A percentile compares a stretch with the other conserved stretches of the same genome.
Conservation (phyloP, 192 early-diverging fungal species). For the Helicostylum pulchrum region DNA sequence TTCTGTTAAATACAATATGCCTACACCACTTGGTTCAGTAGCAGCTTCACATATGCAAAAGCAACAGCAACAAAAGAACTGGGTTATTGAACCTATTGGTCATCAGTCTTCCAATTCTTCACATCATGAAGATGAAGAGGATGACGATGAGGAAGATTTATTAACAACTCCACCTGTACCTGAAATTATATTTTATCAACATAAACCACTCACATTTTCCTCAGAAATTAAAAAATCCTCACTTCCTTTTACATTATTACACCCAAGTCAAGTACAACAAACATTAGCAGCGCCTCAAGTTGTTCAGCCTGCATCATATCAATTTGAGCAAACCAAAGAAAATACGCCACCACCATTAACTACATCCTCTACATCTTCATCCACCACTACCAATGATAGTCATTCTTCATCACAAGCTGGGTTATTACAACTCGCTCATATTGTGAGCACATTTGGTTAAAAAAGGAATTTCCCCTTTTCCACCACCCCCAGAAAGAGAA, state of each 20-base stretch:
- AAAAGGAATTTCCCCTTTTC: neutral
- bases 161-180: neutral
- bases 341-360: neutral
- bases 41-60: neutral
- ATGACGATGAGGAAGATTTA: neutral
- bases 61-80: neutral
- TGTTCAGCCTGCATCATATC: neutral
- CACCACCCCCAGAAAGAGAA: too few species aligned
- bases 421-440: conserved; percentile 26
- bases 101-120: neutral
- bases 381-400: neutral
- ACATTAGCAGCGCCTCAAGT: neutral
- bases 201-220: conserved; percentile 15
- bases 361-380: neutral
- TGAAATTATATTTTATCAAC: conserved; percentile 19
- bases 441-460: conserved; percentile 36
- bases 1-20: neutral
- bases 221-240: neutral
- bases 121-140: neutral
- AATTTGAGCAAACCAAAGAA: too few species aligned
- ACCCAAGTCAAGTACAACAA: conserved; percentile 1
- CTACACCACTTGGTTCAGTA: neutral
- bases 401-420: conserved; percentile 5
- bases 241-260: conserved; percentile 19
- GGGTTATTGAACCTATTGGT: neutral